phyloP scores from a whole-genome alignment of 2,329 filamentous ascomycete species.

The Penicillium sp. region DNA sequence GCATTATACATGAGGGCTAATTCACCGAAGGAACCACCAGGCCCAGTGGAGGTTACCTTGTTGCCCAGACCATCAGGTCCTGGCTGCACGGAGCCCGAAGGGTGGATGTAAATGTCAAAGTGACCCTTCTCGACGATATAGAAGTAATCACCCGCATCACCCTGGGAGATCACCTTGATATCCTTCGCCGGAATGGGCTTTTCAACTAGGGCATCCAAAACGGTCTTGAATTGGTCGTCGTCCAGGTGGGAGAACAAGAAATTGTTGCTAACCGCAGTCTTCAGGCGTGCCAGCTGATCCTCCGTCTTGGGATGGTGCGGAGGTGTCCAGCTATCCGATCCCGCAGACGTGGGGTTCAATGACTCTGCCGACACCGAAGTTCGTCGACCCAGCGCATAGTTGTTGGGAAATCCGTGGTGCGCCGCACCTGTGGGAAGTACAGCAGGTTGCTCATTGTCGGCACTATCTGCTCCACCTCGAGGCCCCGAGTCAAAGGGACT shows the following conservation, averaged over 20 bases:
- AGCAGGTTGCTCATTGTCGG: slow-evolving; percentile 31
- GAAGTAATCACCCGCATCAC: slow-evolving; percentile 95
- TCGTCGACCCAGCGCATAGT: slow-evolving; percentile 91
- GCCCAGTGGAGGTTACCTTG: slow-evolving; percentile 80
- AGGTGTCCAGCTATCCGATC: slow-evolving; percentile 87
- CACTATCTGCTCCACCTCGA: slow-evolving; percentile 29
- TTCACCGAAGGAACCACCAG: slow-evolving; percentile 94
- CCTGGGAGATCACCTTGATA: slow-evolving; percentile 90
- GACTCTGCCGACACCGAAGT: slow-evolving; percentile 98
- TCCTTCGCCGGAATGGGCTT: slow-evolving; percentile 94
- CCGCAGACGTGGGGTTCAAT: slow-evolving; percentile 82
- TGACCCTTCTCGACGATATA: slow-evolving; percentile 92
- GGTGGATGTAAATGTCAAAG: slow-evolving; percentile 91
- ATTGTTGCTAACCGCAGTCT: slow-evolving; percentile 82
- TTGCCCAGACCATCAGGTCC: slow-evolving; percentile 81
- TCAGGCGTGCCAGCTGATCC: slow-evolving; percentile 81
- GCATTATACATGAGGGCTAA: slow-evolving; percentile 98
- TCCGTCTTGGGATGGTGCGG: slow-evolving; percentile 81
- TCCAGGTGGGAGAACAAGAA: slow-evolving; percentile 95
- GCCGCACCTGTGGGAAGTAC: slow-evolving; percentile 36
- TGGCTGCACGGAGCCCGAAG: slow-evolving; percentile 75
- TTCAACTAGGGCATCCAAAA: slow-evolving; percentile 88
- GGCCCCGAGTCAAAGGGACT: slow-evolving; percentile 41
- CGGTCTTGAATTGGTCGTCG: slow-evolving; percentile 86
- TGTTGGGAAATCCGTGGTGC: slow-evolving; percentile 68